Evolutionary conservation across 257 asterid species (phyloP).

Genomic region (Primulina huaijiensis): DNA sequence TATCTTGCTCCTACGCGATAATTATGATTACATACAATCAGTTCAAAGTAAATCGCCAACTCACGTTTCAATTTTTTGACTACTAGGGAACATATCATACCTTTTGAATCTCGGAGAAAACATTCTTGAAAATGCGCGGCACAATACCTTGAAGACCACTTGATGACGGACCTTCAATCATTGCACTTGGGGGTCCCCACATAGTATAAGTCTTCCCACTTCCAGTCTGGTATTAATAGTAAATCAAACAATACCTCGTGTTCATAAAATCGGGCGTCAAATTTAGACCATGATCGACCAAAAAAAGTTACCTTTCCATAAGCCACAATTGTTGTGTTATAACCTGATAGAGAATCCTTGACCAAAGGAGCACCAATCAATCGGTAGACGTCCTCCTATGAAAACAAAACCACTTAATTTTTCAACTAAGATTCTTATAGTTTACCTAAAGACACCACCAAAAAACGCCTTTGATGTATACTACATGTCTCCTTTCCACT

Average conservation of each 20-base stretch:
- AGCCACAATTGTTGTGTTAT: slow-evolving; percentile 80
- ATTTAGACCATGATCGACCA: neutral
- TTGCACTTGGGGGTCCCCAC: slow-evolving; percentile 98
- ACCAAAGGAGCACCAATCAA: slow-evolving; percentile 74
- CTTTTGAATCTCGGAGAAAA: slow-evolving; percentile 76
- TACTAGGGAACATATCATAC: slow-evolving; percentile 35
- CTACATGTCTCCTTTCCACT: neutral
- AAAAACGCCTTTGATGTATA: neutral
- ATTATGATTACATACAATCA: slow-evolving; percentile 18
- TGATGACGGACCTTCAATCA: slow-evolving; percentile 66
- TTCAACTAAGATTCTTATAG: neutral
- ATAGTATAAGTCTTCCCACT: slow-evolving; percentile 92
- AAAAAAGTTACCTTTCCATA: slow-evolving; percentile 79
- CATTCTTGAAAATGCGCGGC: slow-evolving; percentile 78
- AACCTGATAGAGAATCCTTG: slow-evolving; percentile 85
- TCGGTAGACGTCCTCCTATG: slow-evolving; percentile 74
- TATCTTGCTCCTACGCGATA: slow-evolving; percentile 63
- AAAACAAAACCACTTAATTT: slow-evolving; percentile 14
- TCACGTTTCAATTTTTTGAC: neutral
- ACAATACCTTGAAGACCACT: slow-evolving; percentile 75
- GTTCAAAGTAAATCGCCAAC: slow-evolving; percentile 10
- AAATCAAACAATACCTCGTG: slow-evolving; percentile 16
- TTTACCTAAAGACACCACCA: neutral
- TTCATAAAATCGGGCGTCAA: slow-evolving; percentile 5
- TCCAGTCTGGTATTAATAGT: slow-evolving; percentile 59